Evolutionary conservation across 495 filamentous ascomycete species (phyloP).

Genomic region (Penicillium lagena): DNA sequence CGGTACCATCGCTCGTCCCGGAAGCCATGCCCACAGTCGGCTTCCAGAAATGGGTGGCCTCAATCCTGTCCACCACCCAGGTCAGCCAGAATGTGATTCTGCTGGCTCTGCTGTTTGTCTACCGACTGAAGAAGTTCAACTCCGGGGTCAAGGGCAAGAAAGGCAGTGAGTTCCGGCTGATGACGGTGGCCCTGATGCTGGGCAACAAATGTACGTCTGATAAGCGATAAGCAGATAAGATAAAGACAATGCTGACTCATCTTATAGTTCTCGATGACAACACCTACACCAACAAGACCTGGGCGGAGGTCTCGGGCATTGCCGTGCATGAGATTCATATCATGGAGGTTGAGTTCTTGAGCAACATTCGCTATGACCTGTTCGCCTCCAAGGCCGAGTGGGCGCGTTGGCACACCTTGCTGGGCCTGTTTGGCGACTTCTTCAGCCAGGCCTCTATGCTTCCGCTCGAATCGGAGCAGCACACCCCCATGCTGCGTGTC

Average conservation of each 20-base stretch:
- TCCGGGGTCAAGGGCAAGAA: constrained; percentile 80
- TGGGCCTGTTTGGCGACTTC: constrained; percentile 73
- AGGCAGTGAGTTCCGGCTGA: constrained; percentile 90
- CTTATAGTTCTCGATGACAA: constrained; percentile 85
- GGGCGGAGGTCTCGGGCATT: constrained; percentile 97
- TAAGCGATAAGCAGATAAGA: neutral
- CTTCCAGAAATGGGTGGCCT: constrained; percentile 91
- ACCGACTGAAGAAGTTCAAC: constrained; percentile 86
- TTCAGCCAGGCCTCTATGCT: constrained; percentile 57
- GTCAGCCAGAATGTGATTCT: constrained; percentile 95
- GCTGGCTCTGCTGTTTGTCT: constrained; percentile 86
- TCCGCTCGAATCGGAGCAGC: constrained; percentile 19
- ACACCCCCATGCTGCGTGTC: constrained; percentile 20
- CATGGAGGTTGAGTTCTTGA: constrained; percentile 99
- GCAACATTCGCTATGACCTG: constrained; percentile 94
- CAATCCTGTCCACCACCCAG: constrained; percentile 87
- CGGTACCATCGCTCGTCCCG: constrained; percentile 45
- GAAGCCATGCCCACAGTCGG: constrained; percentile 71
- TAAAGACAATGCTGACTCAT: constrained; percentile 17
- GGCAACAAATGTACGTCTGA: constrained; percentile 84
- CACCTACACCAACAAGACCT: constrained; percentile 99
- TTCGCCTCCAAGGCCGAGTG: constrained; percentile 78
- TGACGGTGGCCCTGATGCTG: constrained; percentile 96
- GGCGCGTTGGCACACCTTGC: constrained; percentile 75
- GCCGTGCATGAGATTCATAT: constrained; percentile 93